Conservation (phyloP, 116 monocot species). For the Iris pallida region DNA sequence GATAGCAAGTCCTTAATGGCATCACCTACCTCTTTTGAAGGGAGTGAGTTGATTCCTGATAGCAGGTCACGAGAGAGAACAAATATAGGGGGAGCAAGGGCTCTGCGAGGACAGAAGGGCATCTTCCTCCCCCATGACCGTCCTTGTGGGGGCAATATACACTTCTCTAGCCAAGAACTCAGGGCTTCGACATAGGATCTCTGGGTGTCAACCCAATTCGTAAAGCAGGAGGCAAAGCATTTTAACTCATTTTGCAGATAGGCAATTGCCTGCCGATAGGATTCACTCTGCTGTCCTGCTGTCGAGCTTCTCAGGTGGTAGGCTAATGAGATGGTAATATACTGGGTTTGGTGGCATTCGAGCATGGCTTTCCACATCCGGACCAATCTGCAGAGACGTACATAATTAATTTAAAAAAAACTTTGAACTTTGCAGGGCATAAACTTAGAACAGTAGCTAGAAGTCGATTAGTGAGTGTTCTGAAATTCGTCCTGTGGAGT, state of each 20-base stretch:
- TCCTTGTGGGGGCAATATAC: constrained; percentile 56
- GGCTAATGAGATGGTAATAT: constrained; percentile 82
- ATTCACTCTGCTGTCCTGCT: constrained; percentile 20
- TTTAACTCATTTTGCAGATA: constrained; percentile 53
- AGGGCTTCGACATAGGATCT: constrained; percentile 58
- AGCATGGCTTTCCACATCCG: constrained; percentile 94
- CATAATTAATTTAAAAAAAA: background rate
- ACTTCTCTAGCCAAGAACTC: constrained; percentile 77
- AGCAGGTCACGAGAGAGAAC: constrained; percentile 62
- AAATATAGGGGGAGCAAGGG: constrained; percentile 71
- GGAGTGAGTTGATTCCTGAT: constrained; percentile 36
- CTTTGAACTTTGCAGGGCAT: no score
- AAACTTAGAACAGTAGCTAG: no score
- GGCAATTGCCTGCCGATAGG: constrained; percentile 28
- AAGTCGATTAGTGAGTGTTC: no score
- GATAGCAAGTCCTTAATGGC: constrained; percentile 27
- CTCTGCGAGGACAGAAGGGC: constrained; percentile 47
- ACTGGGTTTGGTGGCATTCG: constrained; percentile 79
- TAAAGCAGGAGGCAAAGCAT: constrained; percentile 48
- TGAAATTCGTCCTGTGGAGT: no score
- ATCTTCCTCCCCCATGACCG: constrained; percentile 34
- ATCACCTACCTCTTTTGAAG: constrained; percentile 40
- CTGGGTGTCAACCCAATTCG: constrained; percentile 50
- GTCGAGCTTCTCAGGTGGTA: constrained; percentile 53
- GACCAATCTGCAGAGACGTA: constrained; percentile 37